phyloP scores from a whole-genome alignment of 2,329 filamentous ascomycete species.

The Pestalotiopsis sp. region DNA sequence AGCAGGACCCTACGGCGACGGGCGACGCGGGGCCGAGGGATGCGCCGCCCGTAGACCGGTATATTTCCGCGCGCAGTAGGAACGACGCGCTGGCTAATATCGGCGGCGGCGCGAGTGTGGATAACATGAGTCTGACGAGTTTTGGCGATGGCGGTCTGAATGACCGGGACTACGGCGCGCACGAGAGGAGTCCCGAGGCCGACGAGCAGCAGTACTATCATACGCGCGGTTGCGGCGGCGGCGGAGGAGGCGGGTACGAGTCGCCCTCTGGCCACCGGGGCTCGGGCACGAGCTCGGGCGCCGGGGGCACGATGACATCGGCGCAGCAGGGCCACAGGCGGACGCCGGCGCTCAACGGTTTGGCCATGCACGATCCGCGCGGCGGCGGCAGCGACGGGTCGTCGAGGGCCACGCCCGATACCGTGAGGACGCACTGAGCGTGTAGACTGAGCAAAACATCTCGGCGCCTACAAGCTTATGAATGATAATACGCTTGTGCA shows the following conservation, averaged over 20 bases:
- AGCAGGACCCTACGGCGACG: conserved; percentile 30
- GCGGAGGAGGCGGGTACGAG: background rate
- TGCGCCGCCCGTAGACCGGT: conserved; percentile 25
- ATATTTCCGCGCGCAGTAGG: conserved; percentile 2
- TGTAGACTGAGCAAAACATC: background rate
- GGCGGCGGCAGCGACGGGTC: background rate
- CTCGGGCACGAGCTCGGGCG: background rate
- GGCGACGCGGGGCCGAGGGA: conserved; percentile 15
- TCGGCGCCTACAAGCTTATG: background rate
- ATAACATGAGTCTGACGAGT: conserved; percentile 19
- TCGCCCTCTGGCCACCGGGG: background rate
- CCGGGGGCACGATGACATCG: too few relatives aligned
- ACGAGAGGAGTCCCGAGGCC: too few relatives aligned
- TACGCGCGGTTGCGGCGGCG: background rate
- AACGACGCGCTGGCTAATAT: background rate
- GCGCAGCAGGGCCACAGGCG: background rate
- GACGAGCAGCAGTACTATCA: background rate
- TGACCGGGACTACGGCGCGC: background rate
- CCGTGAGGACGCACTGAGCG: conserved; percentile 2
- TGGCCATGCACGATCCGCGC: background rate
- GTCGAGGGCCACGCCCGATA: background rate
- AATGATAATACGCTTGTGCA: background rate
- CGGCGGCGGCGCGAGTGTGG: conserved; percentile 12
- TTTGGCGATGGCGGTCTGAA: conserved; percentile 11
- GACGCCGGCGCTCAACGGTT: background rate